Conservation (phyloP, 2,329 filamentous ascomycete genomes). For the Hypoxylon sp. region DNA sequence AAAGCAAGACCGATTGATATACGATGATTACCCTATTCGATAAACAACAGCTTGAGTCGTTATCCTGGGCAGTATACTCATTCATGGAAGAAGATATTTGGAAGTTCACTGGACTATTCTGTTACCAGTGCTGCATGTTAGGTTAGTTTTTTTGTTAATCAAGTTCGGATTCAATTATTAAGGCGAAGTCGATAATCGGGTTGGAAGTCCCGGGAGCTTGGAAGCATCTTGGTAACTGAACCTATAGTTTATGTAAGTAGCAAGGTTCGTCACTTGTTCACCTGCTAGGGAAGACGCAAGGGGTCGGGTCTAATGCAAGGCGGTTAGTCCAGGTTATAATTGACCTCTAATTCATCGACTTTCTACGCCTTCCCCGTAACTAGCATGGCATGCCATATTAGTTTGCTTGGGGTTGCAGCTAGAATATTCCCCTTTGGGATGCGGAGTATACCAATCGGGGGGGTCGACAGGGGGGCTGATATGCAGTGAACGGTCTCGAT, state of each 20-base stretch:
- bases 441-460: conserved; percentile 16
- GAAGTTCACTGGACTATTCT: conserved; percentile 7
- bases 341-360: conserved; percentile 4
- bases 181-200: conserved; percentile 2
- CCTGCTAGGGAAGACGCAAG: conserved; percentile 14
- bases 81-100: conserved; percentile 1
- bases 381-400: not conserved
- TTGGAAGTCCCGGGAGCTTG: conserved; percentile 1
- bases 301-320: conserved; percentile 16
- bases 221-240: conserved; percentile 15
- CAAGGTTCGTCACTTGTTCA: conserved; percentile 3
- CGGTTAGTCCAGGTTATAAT: conserved; percentile 22
- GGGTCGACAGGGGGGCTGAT: conserved; percentile 3
- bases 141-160: conserved; percentile 7
- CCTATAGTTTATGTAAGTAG: conserved; percentile 25
- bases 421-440: conserved; percentile 5
- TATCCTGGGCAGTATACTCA: conserved; percentile 12
- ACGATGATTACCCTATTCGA: conserved; percentile 2
- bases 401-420: not conserved
- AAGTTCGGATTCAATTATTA: conserved; percentile 18
- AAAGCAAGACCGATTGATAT: conserved; percentile 6
- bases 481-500: conserved; percentile 26
- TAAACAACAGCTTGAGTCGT: not conserved
- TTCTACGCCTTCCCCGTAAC: not conserved
- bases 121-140: conserved; percentile 13